phyloP scores from a whole-genome alignment of 2,329 filamentous ascomycete species.

The Colletotrichum cuscutae region DNA sequence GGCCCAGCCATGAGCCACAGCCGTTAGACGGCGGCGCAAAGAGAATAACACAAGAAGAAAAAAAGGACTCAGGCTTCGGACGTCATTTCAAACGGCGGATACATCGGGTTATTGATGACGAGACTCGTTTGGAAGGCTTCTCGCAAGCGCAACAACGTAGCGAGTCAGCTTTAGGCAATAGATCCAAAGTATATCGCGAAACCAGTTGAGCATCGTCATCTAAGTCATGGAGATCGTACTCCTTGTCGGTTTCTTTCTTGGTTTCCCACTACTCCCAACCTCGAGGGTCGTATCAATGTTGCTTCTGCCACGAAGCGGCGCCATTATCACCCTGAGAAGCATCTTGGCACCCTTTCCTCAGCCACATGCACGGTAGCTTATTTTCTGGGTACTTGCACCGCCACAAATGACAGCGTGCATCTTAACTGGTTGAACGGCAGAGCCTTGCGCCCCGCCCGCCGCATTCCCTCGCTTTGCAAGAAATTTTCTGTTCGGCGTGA shows the following conservation, averaged over 20 bases:
- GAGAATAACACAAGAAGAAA: background rate
- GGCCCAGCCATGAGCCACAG: constrained; percentile 27
- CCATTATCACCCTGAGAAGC: constrained; percentile 4
- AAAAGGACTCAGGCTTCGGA: background rate
- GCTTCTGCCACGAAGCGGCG: background rate
- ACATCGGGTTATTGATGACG: background rate
- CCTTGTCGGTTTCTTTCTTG: background rate
- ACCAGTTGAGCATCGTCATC: background rate
- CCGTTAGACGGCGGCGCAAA: constrained; percentile 11
- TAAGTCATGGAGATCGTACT: background rate
- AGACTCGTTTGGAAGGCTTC: background rate
- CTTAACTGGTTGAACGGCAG: background rate
- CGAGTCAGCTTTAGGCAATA: background rate
- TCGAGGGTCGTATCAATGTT: background rate
- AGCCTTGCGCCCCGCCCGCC: constrained; percentile 23
- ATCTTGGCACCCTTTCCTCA: background rate
- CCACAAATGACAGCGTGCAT: background rate
- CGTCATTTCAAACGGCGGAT: constrained; percentile 3
- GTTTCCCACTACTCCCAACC: background rate
- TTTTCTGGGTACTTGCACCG: constrained; percentile 14
- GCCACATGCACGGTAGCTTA: constrained; percentile 19
- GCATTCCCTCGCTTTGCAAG: constrained; percentile 3
- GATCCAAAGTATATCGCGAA: background rate
- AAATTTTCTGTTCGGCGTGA: constrained; percentile 26
- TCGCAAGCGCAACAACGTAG: background rate